These are phyloP conservation scores for Pythium insidiosum DNA, from an alignment of 352 stramenopile species.

Conservation along the genomic window DNA sequence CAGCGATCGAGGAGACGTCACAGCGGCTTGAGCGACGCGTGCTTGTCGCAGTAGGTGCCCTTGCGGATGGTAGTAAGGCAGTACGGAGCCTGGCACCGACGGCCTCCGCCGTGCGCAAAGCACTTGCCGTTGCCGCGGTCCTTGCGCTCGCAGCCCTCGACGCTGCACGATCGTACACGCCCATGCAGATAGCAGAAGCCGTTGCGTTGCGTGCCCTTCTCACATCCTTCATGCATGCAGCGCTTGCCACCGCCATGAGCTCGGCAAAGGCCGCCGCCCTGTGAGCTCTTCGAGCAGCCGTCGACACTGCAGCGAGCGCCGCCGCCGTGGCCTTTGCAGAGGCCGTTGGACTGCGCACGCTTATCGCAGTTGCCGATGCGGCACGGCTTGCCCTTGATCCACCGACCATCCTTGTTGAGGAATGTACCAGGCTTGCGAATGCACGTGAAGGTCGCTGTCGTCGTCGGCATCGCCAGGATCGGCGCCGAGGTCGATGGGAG, in stretches of 20 bases:
- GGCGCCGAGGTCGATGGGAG: slow-evolving; percentile 6
- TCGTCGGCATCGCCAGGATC: slow-evolving; percentile 18
- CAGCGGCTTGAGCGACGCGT: slow-evolving; percentile 6
- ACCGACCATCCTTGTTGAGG: slow-evolving; percentile 83
- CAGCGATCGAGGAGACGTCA: background rate
- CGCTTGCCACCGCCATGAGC: slow-evolving; percentile 83
- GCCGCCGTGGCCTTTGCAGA: slow-evolving; percentile 78
- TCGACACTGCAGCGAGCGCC: slow-evolving; percentile 66
- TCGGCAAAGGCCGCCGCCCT: too few relatives aligned
- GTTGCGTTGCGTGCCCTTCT: slow-evolving; percentile 75
- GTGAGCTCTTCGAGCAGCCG: too few relatives aligned
- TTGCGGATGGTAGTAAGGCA: slow-evolving; percentile 64
- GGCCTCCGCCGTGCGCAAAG: slow-evolving; percentile 67
- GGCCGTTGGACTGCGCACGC: slow-evolving; percentile 66
- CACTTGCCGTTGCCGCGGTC: slow-evolving; percentile 82
- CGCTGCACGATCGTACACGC: slow-evolving; percentile 57
- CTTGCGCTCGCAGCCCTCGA: slow-evolving; percentile 71
- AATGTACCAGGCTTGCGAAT: slow-evolving; percentile 75
- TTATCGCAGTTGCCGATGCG: slow-evolving; percentile 66
- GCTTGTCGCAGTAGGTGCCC: slow-evolving; percentile 47
- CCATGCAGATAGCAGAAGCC: slow-evolving; percentile 78
- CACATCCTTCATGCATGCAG: slow-evolving; percentile 60
- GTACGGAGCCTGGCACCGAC: slow-evolving; percentile 52
- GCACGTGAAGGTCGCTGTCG: slow-evolving; percentile 26
- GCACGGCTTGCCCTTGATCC: slow-evolving; percentile 83